phyloP scores from a whole-genome alignment of 768 basidiomycete species.

The Clavulina sp. region DNA sequence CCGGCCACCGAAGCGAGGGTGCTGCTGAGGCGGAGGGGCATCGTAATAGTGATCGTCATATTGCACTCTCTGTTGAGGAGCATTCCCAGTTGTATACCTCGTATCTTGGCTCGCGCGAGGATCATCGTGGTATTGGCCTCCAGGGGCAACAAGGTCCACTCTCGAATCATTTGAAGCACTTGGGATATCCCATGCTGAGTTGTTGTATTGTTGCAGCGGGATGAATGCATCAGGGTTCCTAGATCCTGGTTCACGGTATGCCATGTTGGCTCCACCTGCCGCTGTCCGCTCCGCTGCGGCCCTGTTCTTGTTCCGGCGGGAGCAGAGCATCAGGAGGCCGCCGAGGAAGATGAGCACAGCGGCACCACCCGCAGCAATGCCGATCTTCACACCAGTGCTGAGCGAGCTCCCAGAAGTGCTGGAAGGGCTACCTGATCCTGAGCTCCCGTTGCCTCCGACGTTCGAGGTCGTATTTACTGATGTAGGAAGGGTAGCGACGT shows the following conservation, averaged over 20 bases:
- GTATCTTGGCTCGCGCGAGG: background rate
- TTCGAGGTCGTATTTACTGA: conserved; percentile 7
- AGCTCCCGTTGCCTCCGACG: conserved; percentile 24
- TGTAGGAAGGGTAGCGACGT: conserved; percentile 31
- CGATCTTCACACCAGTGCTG: conserved; percentile 10
- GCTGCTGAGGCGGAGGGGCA: background rate
- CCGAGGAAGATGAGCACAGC: conserved; percentile 34
- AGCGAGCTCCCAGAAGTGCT: conserved; percentile 4
- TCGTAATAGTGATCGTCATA: background rate
- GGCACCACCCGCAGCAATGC: conserved; percentile 27
- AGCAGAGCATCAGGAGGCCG: conserved; percentile 15
- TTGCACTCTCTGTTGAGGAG: background rate
- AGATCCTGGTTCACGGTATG: conserved; percentile 18
- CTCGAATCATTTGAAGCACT: background rate
- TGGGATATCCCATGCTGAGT: conserved; percentile 1
- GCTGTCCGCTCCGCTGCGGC: conserved; percentile 12
- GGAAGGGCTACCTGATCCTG: conserved; percentile 14
- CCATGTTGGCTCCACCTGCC: conserved; percentile 18
- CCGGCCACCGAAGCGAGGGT: background rate
- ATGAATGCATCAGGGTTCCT: conserved; percentile 45
- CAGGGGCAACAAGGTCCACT: background rate
- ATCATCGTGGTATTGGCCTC: background rate
- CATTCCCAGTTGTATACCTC: too few relatives aligned
- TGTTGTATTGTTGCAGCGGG: conserved; percentile 47
- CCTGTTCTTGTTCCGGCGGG: conserved; percentile 17